Conservation (phyloP, 257 asterid genomes). For the Solanum ossicruentum region DNA sequence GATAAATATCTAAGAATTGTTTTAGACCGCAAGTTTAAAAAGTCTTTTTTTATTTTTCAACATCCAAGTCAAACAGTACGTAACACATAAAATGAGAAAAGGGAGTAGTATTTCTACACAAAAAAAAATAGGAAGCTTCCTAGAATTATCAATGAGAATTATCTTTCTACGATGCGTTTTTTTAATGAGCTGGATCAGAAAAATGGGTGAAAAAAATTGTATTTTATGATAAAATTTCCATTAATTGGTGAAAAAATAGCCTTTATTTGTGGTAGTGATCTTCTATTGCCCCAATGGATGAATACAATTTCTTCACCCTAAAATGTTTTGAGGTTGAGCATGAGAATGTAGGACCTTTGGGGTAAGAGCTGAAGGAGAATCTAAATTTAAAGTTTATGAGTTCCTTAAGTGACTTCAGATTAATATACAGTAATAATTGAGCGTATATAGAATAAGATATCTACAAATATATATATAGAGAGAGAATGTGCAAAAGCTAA, state of each 20-base stretch:
- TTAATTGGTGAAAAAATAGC: background rate
- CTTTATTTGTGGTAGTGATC: background rate
- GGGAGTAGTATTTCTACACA: background rate
- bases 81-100: too few species aligned
- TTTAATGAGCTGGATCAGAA: background rate
- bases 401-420: background rate
- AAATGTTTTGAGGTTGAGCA: background rate
- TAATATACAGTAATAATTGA: background rate
- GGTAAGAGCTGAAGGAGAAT: background rate
- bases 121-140: background rate
- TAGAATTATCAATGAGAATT: background rate
- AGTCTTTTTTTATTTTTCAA: too few species aligned
- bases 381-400: background rate
- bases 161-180: accelerated
- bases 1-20: too few species aligned
- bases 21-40: too few species aligned
- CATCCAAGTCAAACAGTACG: too few species aligned
- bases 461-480: background rate
- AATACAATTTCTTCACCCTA: background rate
- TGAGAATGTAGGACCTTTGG: background rate
- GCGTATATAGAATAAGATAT: background rate
- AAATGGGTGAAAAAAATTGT: background rate
- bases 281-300: background rate
- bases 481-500: background rate
- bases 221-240: background rate